Conservation (phyloP, 352 stramenopile genomes). For the Phytophthora boehmeriae region DNA sequence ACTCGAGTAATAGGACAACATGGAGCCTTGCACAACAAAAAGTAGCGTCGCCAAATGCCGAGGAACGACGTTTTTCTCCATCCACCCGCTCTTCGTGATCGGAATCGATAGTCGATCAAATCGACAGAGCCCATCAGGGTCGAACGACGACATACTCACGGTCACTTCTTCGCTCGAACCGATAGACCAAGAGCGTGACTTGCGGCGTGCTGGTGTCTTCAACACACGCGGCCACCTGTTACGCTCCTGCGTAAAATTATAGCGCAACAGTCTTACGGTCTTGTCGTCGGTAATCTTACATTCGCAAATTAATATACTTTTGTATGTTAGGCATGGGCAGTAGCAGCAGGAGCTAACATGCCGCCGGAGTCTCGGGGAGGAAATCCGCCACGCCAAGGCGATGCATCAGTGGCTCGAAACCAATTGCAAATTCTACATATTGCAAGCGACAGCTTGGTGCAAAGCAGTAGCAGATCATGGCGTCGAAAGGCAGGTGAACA, state of each 20-base stretch:
- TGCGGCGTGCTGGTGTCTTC: slow-evolving; percentile 63
- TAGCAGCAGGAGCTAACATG: slow-evolving; percentile 4
- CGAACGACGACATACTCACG: slow-evolving; percentile 61
- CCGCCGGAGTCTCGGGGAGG: slow-evolving; percentile 32
- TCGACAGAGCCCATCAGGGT: slow-evolving; percentile 53
- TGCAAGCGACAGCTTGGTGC: slow-evolving; percentile 54
- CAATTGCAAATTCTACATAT: slow-evolving; percentile 89
- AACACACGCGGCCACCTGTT: slow-evolving; percentile 71
- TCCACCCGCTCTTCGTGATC: slow-evolving; percentile 67
- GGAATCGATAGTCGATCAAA: slow-evolving; percentile 68
- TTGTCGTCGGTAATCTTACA: no score
- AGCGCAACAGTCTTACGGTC: no score
- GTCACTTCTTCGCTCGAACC: slow-evolving; percentile 57
- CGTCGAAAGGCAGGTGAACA: slow-evolving; percentile 74
- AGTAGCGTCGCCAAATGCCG: slow-evolving; percentile 69
- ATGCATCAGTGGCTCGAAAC: slow-evolving; percentile 86
- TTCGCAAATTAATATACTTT: no score
- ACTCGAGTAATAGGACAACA: slow-evolving; percentile 76
- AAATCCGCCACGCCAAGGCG: slow-evolving; percentile 67
- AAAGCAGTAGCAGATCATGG: slow-evolving; percentile 89
- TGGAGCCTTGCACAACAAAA: slow-evolving; percentile 77
- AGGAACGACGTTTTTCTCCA: slow-evolving; percentile 69
- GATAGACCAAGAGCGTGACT: slow-evolving; percentile 67
- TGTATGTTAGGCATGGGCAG: no score
- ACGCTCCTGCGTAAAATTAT: no score